Conservation (phyloP, 2,329 filamentous ascomycete genomes). For the Teratosphaeria gauchensis region DNA sequence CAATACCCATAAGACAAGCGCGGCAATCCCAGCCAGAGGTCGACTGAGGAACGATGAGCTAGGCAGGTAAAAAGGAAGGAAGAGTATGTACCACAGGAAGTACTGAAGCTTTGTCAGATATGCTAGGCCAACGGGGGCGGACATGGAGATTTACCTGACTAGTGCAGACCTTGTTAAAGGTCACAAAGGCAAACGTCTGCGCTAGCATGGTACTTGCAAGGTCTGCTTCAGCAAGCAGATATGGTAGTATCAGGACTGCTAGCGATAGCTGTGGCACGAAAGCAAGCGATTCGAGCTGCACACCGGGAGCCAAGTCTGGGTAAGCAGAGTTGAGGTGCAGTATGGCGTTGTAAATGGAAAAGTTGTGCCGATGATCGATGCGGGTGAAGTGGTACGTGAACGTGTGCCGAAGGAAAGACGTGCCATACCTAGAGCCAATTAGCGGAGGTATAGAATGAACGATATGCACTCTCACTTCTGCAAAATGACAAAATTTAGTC, state of each 20-base stretch:
- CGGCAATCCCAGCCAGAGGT: slow-evolving; percentile 52
- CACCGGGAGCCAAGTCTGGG: slow-evolving; percentile 31
- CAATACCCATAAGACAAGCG: slow-evolving; percentile 62
- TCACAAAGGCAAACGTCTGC: slow-evolving; percentile 93
- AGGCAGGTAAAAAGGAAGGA: slow-evolving; percentile 84
- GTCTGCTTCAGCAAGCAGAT: slow-evolving; percentile 69
- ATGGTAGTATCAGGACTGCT: slow-evolving; percentile 63
- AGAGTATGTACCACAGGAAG: slow-evolving; percentile 95
- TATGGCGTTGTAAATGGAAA: slow-evolving; percentile 89
- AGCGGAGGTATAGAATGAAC: slow-evolving; percentile 3
- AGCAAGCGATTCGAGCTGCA: slow-evolving; percentile 64
- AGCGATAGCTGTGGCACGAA: slow-evolving; percentile 83
- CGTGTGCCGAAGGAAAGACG: slow-evolving; percentile 76
- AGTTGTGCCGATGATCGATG: slow-evolving; percentile 95
- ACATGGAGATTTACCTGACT: slow-evolving; percentile 61
- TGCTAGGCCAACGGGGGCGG: background rate
- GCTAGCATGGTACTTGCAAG: slow-evolving; percentile 78
- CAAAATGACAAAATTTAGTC: slow-evolving; percentile 73
- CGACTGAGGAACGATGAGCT: slow-evolving; percentile 59
- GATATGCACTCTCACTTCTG: slow-evolving; percentile 43
- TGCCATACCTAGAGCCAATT: slow-evolving; percentile 53
- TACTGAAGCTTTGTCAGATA: slow-evolving; percentile 50
- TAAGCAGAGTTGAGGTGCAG: slow-evolving; percentile 74
- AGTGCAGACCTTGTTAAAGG: slow-evolving; percentile 98
- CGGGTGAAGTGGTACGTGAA: slow-evolving; percentile 88